Conservation (phyloP, 805 yeast genomes). For the Danielia reshetovae region DNA sequence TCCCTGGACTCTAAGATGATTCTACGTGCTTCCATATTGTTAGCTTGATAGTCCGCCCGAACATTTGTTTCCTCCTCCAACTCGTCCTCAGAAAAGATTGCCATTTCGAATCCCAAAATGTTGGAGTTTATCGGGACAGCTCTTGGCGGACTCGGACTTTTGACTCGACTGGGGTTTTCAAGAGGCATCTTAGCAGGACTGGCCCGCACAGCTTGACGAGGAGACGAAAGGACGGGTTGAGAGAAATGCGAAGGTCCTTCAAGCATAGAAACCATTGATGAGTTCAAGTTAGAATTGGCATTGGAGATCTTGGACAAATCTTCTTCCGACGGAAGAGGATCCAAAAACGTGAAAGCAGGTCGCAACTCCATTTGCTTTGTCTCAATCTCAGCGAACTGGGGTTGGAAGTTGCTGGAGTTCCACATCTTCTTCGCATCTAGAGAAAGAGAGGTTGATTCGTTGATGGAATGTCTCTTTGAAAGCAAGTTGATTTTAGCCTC, state of each 20-base stretch:
- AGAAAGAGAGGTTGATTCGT: constrained; percentile 36
- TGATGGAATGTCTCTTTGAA: constrained; percentile 26
- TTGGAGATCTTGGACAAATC: constrained; percentile 7
- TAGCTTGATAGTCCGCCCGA: constrained; percentile 6
- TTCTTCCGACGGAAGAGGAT: constrained; percentile 7
- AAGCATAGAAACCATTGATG: background rate
- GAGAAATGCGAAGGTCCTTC: background rate
- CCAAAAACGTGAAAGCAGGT: constrained; percentile 12
- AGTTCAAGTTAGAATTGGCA: constrained; percentile 4
- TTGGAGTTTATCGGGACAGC: background rate
- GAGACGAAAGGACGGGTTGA: background rate
- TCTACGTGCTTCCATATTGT: constrained; percentile 18
- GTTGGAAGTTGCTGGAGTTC: constrained; percentile 22
- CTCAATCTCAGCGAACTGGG: constrained; percentile 20
- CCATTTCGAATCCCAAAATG: background rate
- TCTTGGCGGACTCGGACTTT: background rate
- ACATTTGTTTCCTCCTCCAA: background rate
- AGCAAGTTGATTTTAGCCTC: constrained; percentile 27
- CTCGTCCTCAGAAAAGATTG: background rate
- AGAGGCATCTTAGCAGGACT: too few species aligned
- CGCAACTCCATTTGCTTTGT: constrained; percentile 8
- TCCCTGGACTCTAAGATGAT: constrained; percentile 9
- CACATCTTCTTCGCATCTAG: constrained; percentile 32
- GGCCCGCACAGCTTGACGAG: too few species aligned
- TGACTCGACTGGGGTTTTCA: too few species aligned